Percentiles rank a stretch among this genome's conserved stretches.
These are phyloP conservation scores for Rubus parviflorus DNA, from an alignment of 306 rosid genomes.

Conservation along the genomic window DNA sequence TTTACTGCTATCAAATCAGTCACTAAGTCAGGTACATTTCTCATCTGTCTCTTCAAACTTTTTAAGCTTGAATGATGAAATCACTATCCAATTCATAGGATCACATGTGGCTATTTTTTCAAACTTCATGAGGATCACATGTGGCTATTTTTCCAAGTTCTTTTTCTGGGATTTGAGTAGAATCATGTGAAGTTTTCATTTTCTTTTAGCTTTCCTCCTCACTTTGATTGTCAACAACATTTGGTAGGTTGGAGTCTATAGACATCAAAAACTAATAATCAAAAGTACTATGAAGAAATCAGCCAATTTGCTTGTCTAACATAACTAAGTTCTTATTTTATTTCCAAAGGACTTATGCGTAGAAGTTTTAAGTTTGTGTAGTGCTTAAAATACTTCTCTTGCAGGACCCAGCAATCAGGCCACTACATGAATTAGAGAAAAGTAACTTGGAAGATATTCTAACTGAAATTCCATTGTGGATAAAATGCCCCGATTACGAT, in stretches of 20 bases:
- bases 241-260: not conserved
- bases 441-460: conserved; percentile 63
- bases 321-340: not conserved
- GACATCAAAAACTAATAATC: not conserved
- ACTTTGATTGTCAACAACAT: not conserved
- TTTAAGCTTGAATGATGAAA: not conserved
- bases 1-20: not conserved
- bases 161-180: not conserved
- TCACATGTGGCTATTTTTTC: not conserved
- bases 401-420: conserved; percentile 71
- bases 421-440: conserved; percentile 71
- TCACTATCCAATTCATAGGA: not conserved
- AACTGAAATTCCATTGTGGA: conserved; percentile 87
- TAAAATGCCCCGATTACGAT: conserved; percentile 78
- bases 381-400: conserved; percentile 26
- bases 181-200: not conserved
- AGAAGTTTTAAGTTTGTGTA: not conserved
- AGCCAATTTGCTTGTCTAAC: not conserved
- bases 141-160: not conserved
- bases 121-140: conserved; percentile 7
- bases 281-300: not conserved
- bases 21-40: not conserved
- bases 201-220: not conserved
- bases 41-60: no score
- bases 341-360: not conserved